Conservation (phyloP, 1,139 yeast genomes). For the Kodamaea arcana region DNA sequence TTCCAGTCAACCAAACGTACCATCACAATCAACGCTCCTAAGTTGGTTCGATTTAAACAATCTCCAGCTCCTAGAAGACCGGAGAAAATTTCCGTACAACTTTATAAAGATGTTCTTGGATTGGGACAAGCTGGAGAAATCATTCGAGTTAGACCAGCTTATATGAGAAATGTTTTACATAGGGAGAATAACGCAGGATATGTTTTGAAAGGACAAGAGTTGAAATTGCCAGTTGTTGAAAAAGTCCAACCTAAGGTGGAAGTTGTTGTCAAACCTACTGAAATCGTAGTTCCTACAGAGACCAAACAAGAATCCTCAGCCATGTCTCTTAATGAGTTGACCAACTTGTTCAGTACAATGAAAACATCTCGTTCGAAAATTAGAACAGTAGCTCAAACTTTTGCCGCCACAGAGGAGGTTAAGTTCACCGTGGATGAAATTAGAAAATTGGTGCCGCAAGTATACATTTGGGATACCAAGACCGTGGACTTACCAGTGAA, state of each 20-base stretch:
- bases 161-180: constrained; percentile 78
- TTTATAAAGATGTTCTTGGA: constrained; percentile 60
- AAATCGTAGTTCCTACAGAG: constrained; percentile 8
- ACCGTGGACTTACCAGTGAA: constrained; percentile 24
- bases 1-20: constrained; percentile 6
- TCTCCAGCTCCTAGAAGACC: constrained; percentile 12
- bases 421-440: constrained; percentile 30
- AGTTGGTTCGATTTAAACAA: constrained; percentile 11
- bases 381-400: constrained; percentile 5
- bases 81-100: constrained; percentile 62
- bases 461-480: constrained; percentile 17
- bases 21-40: constrained; percentile 8
- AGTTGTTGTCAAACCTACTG: constrained; percentile 3
- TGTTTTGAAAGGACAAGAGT: constrained; percentile 49
- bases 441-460: constrained; percentile 28
- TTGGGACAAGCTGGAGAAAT: constrained; percentile 70
- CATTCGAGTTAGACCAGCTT: constrained; percentile 71
- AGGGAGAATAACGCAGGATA: constrained; percentile 70
- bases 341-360: constrained; percentile 32
- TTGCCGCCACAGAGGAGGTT: constrained; percentile 13
- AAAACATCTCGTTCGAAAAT: constrained; percentile 11
- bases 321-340: constrained; percentile 40
- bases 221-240: constrained; percentile 60
- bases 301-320: constrained; percentile 16
- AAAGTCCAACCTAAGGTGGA: constrained; percentile 10